phyloP scores from a whole-genome alignment of 495 filamentous ascomycete species.

The Antarctomyces pellizariae region DNA sequence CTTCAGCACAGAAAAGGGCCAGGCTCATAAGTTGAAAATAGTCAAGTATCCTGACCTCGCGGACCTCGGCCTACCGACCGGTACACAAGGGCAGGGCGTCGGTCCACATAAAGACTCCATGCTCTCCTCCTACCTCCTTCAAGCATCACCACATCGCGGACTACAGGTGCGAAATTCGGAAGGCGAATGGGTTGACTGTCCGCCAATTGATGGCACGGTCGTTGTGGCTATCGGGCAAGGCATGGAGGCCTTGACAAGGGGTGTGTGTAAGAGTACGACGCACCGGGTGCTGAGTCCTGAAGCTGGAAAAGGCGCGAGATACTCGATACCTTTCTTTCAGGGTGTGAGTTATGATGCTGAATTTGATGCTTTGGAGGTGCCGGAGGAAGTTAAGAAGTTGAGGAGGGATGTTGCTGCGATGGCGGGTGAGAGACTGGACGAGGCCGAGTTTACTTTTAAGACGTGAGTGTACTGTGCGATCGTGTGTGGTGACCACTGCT shows the following conservation, averaged over 20 bases:
- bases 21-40: slow-evolving; percentile 84
- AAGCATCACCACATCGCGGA: slow-evolving; percentile 55
- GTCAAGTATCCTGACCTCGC: slow-evolving; percentile 60
- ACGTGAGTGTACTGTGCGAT: too few species aligned
- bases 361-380: slow-evolving; percentile 54
- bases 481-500: too few species aligned
- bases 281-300: slow-evolving; percentile 53
- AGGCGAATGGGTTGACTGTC: slow-evolving; percentile 62
- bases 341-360: slow-evolving; percentile 62
- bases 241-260: slow-evolving; percentile 71
- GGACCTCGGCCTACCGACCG: slow-evolving; percentile 21
- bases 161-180: slow-evolving; percentile 75
- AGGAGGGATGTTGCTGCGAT: slow-evolving; percentile 23
- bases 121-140: slow-evolving; percentile 68
- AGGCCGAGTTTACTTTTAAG: slow-evolving; percentile 61
- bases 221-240: slow-evolving; percentile 90
- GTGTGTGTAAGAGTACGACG: slow-evolving; percentile 69
- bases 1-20: slow-evolving; percentile 52
- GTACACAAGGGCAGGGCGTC: slow-evolving; percentile 41
- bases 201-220: slow-evolving; percentile 34
- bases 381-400: slow-evolving; percentile 35
- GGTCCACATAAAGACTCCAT: slow-evolving; percentile 90
- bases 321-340: slow-evolving; percentile 80
- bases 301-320: slow-evolving; percentile 46
- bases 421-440: slow-evolving; percentile 31